Conservation (phyloP, 1,284 basidiomycete genomes). For the Papiliotrema laurentii region DNA sequence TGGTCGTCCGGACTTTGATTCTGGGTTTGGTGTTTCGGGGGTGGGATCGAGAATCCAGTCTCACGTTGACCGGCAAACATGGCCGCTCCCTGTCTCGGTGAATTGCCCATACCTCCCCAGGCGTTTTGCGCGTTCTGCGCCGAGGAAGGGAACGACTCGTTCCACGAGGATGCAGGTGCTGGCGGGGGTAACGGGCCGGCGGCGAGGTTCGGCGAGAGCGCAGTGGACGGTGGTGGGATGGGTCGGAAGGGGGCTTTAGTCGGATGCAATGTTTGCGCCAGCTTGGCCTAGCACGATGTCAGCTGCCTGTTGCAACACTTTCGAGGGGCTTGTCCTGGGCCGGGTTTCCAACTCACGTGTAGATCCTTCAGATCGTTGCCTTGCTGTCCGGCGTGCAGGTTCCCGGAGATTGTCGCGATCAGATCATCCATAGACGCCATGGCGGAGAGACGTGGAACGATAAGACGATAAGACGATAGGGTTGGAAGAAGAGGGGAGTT, state of each 20-base stretch:
- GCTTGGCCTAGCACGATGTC: too few species aligned
- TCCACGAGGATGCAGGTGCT: slow-evolving; percentile 43
- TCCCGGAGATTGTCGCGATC: slow-evolving; percentile 38
- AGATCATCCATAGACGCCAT: slow-evolving; percentile 47
- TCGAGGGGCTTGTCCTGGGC: too few species aligned
- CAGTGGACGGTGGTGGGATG: slow-evolving; percentile 23
- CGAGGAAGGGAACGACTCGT: slow-evolving; percentile 14
- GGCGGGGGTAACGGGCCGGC: slow-evolving; percentile 35
- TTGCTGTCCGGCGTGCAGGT: slow-evolving; percentile 39
- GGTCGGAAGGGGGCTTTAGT: slow-evolving; percentile 26
- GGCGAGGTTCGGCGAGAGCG: slow-evolving; percentile 7
- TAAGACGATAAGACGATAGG: background rate
- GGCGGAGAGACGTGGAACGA: background rate
- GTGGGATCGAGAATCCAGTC: slow-evolving; percentile 19
- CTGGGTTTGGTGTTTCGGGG: background rate
- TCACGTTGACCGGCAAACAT: slow-evolving; percentile 15
- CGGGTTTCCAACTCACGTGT: slow-evolving; percentile 41
- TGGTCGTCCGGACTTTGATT: background rate
- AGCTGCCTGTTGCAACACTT: too few species aligned
- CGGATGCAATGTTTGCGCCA: slow-evolving; percentile 25
- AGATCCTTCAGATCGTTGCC: slow-evolving; percentile 39
- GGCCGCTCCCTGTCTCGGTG: slow-evolving; percentile 17
- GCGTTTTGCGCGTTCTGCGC: slow-evolving; percentile 5
- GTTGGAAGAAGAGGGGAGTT: background rate
- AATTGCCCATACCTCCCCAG: slow-evolving; percentile 16